Evolutionary conservation across 2,329 filamentous ascomycete species (phyloP), one percentile per base, ranked within the genome.

Genomic region (Malbranchea cinnamomea): DNA sequence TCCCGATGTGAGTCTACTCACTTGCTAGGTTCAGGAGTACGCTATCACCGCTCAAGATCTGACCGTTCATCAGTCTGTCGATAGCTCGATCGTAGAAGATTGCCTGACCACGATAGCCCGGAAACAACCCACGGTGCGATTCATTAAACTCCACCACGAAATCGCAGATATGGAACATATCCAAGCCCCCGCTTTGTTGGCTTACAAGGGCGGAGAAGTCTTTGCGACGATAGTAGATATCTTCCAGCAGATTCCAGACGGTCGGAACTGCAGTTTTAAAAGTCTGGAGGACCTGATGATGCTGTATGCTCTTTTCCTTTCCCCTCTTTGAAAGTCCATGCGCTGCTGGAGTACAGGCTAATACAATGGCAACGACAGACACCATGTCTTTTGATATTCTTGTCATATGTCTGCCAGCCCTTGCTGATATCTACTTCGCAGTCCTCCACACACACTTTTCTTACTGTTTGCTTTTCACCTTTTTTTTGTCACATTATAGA

Each of bases 151-250:
- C 27, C 77, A 92, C 55, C 82, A 83, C 50, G 75, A 80, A 38
- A 85, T 93, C 35, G 91, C 93, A 21, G 85, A 95, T 52, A 93
- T 95, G 64, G 83, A 94, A 51, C 73, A 79, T 35, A 79, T 84
- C 18, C 77, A 78, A 26, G 79, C 93, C 2, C 89, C 89, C 1
- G 83, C 89, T 3, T 64, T 95, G 21, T 64, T 95, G 28, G 87
- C 81, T 7, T 98, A 98, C 61, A 75, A 75, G 35, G 81, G 77
- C 45, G 85, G 84, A 31, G 85, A 95, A 40, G 74, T 94, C 40
- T 84, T 95, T 44, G 81, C 82, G 40, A 91, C 85, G 45, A 63
- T 95, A 30, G 81, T 89, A 0, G 85, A 87, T 32, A 67, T 95
- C 30, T 71, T 91, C 38, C 74, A 84, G 48, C 79, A 89, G 65